Percentiles rank a stretch among this genome's conserved stretches.
phyloP scores from a whole-genome alignment of 768 basidiomycete species.

The Kwoniella sp. region DNA sequence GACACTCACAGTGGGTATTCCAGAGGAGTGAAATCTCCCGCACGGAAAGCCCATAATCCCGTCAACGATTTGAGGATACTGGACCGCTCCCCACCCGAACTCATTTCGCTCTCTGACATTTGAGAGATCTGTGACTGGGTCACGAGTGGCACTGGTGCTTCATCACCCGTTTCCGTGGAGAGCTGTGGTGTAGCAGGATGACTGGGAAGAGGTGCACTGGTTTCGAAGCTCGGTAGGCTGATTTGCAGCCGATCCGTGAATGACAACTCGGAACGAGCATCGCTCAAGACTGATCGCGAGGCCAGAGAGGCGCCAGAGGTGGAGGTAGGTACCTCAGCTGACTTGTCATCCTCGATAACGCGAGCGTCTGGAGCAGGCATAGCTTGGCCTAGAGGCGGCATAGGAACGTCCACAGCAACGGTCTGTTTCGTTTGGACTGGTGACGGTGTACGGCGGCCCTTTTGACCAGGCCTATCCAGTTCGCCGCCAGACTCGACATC shows the following conservation, averaged over 20 bases:
- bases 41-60: constrained; percentile 66
- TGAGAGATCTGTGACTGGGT: constrained; percentile 37
- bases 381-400: constrained; percentile 15
- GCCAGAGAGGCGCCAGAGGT: constrained; percentile 20
- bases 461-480: constrained; percentile 6
- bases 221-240: constrained; percentile 49
- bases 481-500: constrained; percentile 29
- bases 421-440: constrained; percentile 4
- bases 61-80: constrained; percentile 79
- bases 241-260: constrained; percentile 48
- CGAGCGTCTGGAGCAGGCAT: constrained; percentile 8
- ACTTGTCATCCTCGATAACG: not conserved
- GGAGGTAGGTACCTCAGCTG: constrained; percentile 23
- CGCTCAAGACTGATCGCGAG: constrained; percentile 31
- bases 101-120: constrained; percentile 52
- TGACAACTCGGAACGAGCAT: constrained; percentile 42
- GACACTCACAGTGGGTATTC: constrained; percentile 56
- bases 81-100: constrained; percentile 58
- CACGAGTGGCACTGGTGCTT: constrained; percentile 6
- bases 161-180: constrained; percentile 35
- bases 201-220: constrained; percentile 48
- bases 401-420: constrained; percentile 22
- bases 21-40: constrained; percentile 58
- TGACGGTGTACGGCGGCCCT: constrained; percentile 11
- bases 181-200: constrained; percentile 46